Evolutionary conservation across 495 filamentous ascomycete species (phyloP).

Genomic region (Neurospora sp.): DNA sequence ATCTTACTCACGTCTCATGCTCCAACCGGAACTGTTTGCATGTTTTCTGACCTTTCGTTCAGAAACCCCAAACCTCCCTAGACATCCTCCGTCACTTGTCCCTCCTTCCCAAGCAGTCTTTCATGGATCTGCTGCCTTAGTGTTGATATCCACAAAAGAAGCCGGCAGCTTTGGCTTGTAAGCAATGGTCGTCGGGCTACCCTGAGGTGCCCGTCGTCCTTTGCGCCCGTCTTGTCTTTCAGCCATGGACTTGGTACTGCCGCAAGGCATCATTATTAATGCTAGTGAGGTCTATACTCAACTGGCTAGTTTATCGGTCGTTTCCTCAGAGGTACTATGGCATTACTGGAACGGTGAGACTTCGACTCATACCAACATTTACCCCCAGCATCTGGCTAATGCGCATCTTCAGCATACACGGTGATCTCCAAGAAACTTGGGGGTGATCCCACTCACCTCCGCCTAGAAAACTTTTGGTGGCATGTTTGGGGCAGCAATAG

Average conservation of each 20-base stretch:
- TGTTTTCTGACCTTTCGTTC: background rate
- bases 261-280: constrained; percentile 36
- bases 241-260: constrained; percentile 11
- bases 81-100: background rate
- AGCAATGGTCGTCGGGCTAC: constrained; percentile 1
- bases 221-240: background rate
- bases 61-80: background rate
- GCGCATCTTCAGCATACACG: constrained; percentile 34
- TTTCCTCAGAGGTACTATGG: constrained; percentile 39
- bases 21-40: background rate
- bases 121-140: background rate
- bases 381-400: constrained; percentile 4
- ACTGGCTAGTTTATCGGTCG: constrained; percentile 35
- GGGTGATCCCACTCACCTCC: constrained; percentile 40
- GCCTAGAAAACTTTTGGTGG: constrained; percentile 49
- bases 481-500: constrained; percentile 44
- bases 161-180: background rate
- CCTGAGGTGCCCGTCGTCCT: background rate
- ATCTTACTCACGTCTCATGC: background rate
- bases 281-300: constrained; percentile 32
- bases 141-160: background rate
- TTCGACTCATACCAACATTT: background rate
- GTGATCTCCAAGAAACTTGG: constrained; percentile 39
- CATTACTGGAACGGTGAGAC: constrained; percentile 41
- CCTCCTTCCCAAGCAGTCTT: background rate